Evolutionary conservation across 768 basidiomycete genomes (phyloP), one percentile per base, ranked within the genome.

Genomic region (Boletus fagicola): DNA sequence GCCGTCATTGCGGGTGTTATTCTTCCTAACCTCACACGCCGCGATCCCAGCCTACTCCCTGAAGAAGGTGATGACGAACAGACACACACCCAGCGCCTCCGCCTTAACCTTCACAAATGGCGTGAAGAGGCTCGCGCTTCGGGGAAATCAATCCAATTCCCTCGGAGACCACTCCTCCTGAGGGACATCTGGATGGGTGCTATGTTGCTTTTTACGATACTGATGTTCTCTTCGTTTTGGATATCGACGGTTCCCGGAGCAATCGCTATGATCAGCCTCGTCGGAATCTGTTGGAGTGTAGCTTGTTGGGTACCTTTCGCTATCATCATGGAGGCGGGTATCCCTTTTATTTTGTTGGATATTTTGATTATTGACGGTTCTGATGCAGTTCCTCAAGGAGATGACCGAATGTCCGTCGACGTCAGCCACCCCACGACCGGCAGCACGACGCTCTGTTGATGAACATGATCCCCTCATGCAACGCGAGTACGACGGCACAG

Each of bases 221-320:
- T 97, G 58, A 92, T 90, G 56, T 80, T 88, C 65, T 88, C 86
- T 39, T 95, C 94, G 0, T 89, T 95, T 76, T 94, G 92, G 75
- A 85, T 98, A 64, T 79, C 79, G 12, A 92, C 87, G 1, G 90
- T 94, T 1, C 26, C 40, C 18, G 67, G 90, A 82, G 95, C 95
- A 10, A 91, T 91, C 16, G 72, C 86, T 18, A 86, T 89, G 65
- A 90, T 97, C 54, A 85, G 86, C 51, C 68, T 95, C 51, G 85
- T 96, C 24, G 95, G 95, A 43, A 88, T 97, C 38, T 95, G 90
- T 71, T 98, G 95, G 95, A 92, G 94, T 11, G 92, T 97, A 40
- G 92, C 95, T n/a, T 92, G 91, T 75, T 97, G 95, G 95, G 92
- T 92, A 16, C 94, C 94, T 3, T 97, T 97, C 63, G 90, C 94